Percentiles rank a stretch among this genome's conserved stretches.
Evolutionary conservation across 176 grass and related monocot genomes (phyloP).

Genomic region (Rhynchospora breviuscula): DNA sequence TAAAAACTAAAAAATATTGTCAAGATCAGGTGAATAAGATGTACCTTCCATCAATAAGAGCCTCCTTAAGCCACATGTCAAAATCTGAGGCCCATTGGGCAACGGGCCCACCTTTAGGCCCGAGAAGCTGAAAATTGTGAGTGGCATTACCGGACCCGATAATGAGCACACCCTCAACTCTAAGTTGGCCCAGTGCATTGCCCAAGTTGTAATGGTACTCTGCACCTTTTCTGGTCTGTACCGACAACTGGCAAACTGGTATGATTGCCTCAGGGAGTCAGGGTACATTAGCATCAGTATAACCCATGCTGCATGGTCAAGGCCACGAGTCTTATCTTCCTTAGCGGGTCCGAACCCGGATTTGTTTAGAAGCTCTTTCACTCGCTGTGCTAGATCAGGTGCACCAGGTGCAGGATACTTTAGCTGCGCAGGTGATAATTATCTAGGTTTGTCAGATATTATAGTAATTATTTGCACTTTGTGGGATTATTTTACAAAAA

Average conservation of each 20-base stretch:
- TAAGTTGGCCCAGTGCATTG: constrained; percentile 49
- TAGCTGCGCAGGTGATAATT: constrained; percentile 33
- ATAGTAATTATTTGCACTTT: not conserved
- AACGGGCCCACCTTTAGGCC: constrained; percentile 5
- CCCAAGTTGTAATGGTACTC: constrained; percentile 82
- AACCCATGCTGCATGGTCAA: constrained; percentile 87
- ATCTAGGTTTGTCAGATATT: not conserved
- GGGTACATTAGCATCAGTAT: constrained; percentile 85
- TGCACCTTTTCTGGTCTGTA: constrained; percentile 46
- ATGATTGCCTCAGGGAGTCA: constrained; percentile 56
- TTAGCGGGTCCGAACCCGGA: constrained; percentile 52
- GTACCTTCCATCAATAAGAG: constrained; percentile 58
- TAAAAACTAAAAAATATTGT: not conserved
- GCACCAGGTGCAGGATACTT: constrained; percentile 72
- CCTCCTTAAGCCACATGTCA: constrained; percentile 65
- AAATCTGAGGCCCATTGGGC: constrained; percentile 51
- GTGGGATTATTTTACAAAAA: not conserved
- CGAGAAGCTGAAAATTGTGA: constrained; percentile 56
- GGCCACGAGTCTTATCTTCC: constrained; percentile 45
- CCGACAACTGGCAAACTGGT: constrained; percentile 75
- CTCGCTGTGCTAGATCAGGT: constrained; percentile 46
- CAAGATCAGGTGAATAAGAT: not conserved
- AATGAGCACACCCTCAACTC: constrained; percentile 52
- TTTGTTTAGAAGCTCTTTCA: constrained; percentile 56
- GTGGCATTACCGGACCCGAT: constrained; percentile 66